Base-by-base conservation (phyloP, 352 stramenopile species). In the Globisporangium splendens region DNA sequence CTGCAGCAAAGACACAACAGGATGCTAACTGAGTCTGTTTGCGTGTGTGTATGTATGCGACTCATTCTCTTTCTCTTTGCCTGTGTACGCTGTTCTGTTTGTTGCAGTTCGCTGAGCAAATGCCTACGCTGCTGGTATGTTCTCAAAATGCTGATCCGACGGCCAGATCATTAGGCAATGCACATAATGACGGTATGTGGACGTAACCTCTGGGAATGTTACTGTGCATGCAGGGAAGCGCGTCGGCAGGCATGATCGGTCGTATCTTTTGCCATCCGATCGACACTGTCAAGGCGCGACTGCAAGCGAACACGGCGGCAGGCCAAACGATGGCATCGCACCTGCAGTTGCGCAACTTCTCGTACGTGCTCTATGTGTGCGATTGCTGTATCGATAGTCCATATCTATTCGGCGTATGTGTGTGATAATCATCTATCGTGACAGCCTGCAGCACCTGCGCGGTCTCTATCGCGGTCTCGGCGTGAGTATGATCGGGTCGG, bases 381-480 rank as follows among this genome's bases (percentile, higher is more conserved):
- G 28, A 35, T 10, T 35, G 28, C 2, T 8, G 28, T 35, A 8
- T 35, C 28, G 3, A 35, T 10, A 35, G 5, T 10, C 5, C 2
- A 10, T 10, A 8, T 10, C 5, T 8, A 35, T 8, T 35, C 5
- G 10, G 3, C 28, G 28, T 35, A 8, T 35, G 28, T 35, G 5
- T 35, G 5, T 35, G 24, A 6, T 31, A 5, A 35, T 35, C 5
- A 0, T 35, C 3, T 6, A 35, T 35, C 13, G 39, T 18, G 39
- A 14, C 49, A 83, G 73, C 46, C 1, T 79, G 21, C 51, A 70
- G 41, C 77, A 88, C n/a, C 39, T 92, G 24, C 78, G 82, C 8
- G 89, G 93, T 2, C 72, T 99, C 5, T 99, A 99, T 70, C 81
- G 93, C 51, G 97, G 97, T 3, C 89, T 99, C 57, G 94, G 91